Percentiles rank a stretch among this genome's conserved stretches.
Evolutionary conservation across 2,329 filamentous ascomycete species (phyloP).

Genomic region (Pseudocercospora fuligena): DNA sequence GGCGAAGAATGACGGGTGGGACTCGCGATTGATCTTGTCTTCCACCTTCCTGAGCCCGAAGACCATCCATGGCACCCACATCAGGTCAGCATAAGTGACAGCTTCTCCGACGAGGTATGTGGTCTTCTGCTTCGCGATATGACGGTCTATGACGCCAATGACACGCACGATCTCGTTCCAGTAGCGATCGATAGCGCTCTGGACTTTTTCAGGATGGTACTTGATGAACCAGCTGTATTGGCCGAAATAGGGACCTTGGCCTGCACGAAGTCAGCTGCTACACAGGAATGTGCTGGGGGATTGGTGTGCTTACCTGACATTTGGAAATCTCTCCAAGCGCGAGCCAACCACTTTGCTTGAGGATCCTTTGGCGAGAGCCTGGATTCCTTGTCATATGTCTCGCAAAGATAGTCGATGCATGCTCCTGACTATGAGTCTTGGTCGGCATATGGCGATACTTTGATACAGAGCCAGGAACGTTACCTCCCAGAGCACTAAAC

Average conservation of each 20-base stretch:
- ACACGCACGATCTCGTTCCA: conserved; percentile 52
- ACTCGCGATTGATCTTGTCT: neutral
- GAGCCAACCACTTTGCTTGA: conserved; percentile 33
- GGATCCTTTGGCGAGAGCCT: conserved; percentile 34
- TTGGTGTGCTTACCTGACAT: conserved; percentile 24
- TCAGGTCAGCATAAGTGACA: conserved; percentile 49
- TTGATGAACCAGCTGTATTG: conserved; percentile 42
- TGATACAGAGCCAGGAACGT: neutral
- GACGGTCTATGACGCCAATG: conserved; percentile 49
- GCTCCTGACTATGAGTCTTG: conserved; percentile 33
- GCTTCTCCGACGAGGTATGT: conserved; percentile 52
- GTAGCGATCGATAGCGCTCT: conserved; percentile 53
- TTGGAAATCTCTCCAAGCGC: conserved; percentile 43
- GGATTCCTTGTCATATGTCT: conserved; percentile 42
- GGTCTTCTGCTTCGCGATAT: conserved; percentile 40
- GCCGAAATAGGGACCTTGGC: conserved; percentile 47
- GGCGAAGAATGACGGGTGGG: neutral
- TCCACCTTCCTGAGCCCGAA: neutral
- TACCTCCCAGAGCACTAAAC: conserved; percentile 55
- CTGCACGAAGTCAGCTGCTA: neutral
- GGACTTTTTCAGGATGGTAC: conserved; percentile 50
- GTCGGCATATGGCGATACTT: conserved; percentile 6
- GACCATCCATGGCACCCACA: conserved; percentile 23
- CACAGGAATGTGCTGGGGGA: too few relatives aligned
- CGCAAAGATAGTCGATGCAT: conserved; percentile 39